Conservation (phyloP, 2,329 filamentous ascomycete species). For the Pseudogymnoascus sp. region DNA sequence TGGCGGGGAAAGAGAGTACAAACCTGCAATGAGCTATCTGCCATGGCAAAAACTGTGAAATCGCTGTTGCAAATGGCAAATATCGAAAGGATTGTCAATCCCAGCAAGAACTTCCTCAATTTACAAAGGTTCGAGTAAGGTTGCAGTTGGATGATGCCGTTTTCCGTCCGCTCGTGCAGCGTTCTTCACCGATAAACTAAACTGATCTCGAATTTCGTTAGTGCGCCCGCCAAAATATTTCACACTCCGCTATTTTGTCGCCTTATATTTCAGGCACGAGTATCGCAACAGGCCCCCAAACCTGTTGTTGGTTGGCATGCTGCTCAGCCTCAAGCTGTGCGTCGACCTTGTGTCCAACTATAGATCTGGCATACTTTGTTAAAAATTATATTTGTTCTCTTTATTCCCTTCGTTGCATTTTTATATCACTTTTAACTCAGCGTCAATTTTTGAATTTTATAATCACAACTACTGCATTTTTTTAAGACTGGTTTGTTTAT, state of each 20-base stretch:
- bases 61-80: slow-evolving; percentile 5
- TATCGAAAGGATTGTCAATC: background rate
- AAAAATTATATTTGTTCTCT: background rate
- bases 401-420: background rate
- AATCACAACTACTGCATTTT: background rate
- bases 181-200: slow-evolving; percentile 6
- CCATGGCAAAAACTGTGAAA: slow-evolving; percentile 20
- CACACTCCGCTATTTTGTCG: background rate
- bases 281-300: background rate
- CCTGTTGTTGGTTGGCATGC: background rate
- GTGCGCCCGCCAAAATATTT: slow-evolving; percentile 3
- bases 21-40: slow-evolving; percentile 28
- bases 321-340: background rate
- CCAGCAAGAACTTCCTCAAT: background rate
- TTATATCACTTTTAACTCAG: background rate
- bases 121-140: slow-evolving; percentile 1
- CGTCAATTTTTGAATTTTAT: background rate
- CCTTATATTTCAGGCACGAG: background rate
- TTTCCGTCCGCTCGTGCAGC: slow-evolving; percentile 4
- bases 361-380: background rate
- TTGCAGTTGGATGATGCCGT: slow-evolving; percentile 1
- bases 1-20: slow-evolving; percentile 19
- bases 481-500: background rate
- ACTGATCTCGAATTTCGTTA: slow-evolving; percentile 10
- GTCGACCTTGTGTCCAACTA: background rate